These are phyloP conservation scores for Scalesia atractyloides DNA, from an alignment of 129 eudicot species.

Conservation along the genomic window DNA sequence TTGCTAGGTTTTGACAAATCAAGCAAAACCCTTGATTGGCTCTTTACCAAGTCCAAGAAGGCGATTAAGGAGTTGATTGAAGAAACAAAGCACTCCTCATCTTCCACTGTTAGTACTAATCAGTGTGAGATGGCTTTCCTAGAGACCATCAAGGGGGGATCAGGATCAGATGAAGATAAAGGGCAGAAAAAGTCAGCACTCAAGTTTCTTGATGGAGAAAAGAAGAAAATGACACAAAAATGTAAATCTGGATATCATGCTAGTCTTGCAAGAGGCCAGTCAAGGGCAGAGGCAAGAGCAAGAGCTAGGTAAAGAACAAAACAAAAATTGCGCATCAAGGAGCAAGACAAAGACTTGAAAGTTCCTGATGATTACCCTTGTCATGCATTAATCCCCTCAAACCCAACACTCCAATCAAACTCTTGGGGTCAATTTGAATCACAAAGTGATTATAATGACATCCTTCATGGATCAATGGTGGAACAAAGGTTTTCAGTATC, in stretches of 20 bases:
- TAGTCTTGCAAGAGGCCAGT: slow-evolving; percentile 39
- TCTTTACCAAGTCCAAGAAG: slow-evolving; percentile 50
- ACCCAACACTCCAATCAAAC: slow-evolving; percentile 2
- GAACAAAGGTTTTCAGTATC: slow-evolving; percentile 12
- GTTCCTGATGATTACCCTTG: slow-evolving; percentile 19
- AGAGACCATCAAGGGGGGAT: slow-evolving; percentile 21
- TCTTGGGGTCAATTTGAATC: slow-evolving; percentile 30
- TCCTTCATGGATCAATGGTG: neutral
- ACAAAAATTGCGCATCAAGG: slow-evolving; percentile 40
- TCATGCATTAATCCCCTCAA: slow-evolving; percentile 17
- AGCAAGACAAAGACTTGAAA: slow-evolving; percentile 17
- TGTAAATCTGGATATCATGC: slow-evolving; percentile 11
- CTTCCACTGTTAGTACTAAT: slow-evolving; percentile 4
- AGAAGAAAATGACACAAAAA: slow-evolving; percentile 14
- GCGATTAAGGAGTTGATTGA: slow-evolving; percentile 56
- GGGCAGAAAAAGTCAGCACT: slow-evolving; percentile 13
- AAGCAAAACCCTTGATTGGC: slow-evolving; percentile 87
- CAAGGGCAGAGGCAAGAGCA: slow-evolving; percentile 74
- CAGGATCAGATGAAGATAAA: neutral
- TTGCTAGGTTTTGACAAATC: slow-evolving; percentile 70
- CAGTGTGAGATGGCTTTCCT: slow-evolving; percentile 19
- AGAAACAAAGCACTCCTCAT: slow-evolving; percentile 18
- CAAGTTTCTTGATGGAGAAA: slow-evolving; percentile 17
- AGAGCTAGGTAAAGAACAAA: slow-evolving; percentile 77
- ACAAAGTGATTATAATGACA: slow-evolving; percentile 4